Evolutionary conservation across 768 basidiomycete genomes (phyloP), one percentile per base, ranked within the genome.

Genomic region (Boletus rubropictus): DNA sequence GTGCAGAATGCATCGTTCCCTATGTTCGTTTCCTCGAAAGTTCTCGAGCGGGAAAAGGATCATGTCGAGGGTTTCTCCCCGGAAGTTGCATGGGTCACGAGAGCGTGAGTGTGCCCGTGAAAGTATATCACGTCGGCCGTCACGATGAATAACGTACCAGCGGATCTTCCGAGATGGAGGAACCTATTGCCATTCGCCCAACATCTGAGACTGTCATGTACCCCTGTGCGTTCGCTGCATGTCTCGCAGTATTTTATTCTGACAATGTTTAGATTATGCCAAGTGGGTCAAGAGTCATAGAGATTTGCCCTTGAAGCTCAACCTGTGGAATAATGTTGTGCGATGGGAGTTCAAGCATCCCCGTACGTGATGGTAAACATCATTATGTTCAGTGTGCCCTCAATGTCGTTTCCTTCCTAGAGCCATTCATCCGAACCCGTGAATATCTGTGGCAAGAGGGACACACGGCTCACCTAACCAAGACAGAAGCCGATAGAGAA

Each of bases 391-490:
- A 12, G 11, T 3, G 0, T 17, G 32, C 3, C 12, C 50, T 57
- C 7, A 43, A 17, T n/a, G 2, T 10, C 5, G 27, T 27, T 24
- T 31, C 64, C 81, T 44, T 29, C 29, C 21, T 63, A 89, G 87
- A 99, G 67, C 96, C 96, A 7, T 99, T 99, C 87, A 79, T 99
- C 31, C 92, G 96, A 46, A 98, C 96, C 2, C 89, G 96, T 64
- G 96, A 99, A 72, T 99, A 97, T 78, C 75, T 99, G n/a, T 99
- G 96, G 96, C 96, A 99, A 72, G 96, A 99, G 69, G 96, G 96
- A 31, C 96, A 99, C 72, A 98, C 96, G 8, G 95, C 96, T 3
- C 82, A 86, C 69, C 76, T 94, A 36, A 89, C 86, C 55, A 87
- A 94, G 68, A 63, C 72, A 4, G 95, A 97, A 66, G 95, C 95